Evolutionary conservation across 1,139 yeast species (phyloP).

Genomic region (Debaryomyces sp.): DNA sequence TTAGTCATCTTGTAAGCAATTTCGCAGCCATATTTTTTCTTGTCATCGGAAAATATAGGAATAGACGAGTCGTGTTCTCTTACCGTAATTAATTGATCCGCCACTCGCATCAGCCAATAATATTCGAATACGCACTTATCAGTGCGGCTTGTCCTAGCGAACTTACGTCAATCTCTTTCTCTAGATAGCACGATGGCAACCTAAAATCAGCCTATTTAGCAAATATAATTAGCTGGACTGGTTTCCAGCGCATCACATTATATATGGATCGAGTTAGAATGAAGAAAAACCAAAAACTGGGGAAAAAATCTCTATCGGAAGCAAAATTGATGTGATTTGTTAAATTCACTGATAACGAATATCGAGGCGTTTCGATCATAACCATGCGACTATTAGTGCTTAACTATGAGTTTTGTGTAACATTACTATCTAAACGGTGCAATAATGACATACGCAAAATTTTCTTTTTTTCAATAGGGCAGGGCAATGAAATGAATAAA

Average conservation of each 20-base stretch:
- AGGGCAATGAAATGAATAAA: slow-evolving; percentile 6
- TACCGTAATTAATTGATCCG: background rate
- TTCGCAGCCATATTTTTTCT: slow-evolving; percentile 4
- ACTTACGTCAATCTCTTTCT: background rate
- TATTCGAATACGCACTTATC: slow-evolving; percentile 1
- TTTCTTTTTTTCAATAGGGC: slow-evolving; percentile 5
- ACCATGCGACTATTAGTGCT: background rate
- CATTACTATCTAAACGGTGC: slow-evolving; percentile 5
- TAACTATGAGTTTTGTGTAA: slow-evolving; percentile 7
- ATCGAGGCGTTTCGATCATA: slow-evolving; percentile 2
- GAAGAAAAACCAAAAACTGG: background rate
- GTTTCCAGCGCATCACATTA: background rate
- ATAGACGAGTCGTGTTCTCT: background rate
- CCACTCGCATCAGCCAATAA: slow-evolving; percentile 1
- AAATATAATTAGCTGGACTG: background rate
- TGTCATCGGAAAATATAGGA: background rate
- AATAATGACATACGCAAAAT: background rate
- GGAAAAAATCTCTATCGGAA: background rate
- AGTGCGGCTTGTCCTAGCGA: slow-evolving; percentile 3
- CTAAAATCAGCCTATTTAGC: background rate
- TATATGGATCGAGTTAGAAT: background rate
- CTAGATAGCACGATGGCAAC: background rate
- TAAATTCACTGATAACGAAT: slow-evolving; percentile 5
- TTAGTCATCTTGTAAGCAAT: background rate
- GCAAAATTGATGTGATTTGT: slow-evolving; percentile 5